phyloP scores from a whole-genome alignment of 2,329 filamentous ascomycete species.

The Lomentospora prolificans region DNA sequence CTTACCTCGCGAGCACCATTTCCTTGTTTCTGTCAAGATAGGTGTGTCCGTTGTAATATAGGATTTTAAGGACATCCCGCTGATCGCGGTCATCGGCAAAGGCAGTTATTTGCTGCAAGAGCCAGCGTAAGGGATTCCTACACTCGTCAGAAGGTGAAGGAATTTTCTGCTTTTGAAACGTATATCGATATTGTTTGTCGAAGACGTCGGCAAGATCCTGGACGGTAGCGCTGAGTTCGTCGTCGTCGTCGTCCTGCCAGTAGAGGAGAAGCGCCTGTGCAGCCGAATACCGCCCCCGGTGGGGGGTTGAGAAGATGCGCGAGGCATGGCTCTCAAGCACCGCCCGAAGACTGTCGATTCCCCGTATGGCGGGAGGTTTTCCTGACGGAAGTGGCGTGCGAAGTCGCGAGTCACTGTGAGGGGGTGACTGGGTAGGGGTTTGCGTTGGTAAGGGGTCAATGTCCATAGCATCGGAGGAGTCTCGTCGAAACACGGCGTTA shows the following conservation, averaged over 20 bases:
- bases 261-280: slow-evolving; percentile 43
- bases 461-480: slow-evolving; percentile 44
- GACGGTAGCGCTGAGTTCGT: slow-evolving; percentile 22
- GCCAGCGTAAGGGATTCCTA: slow-evolving; percentile 43
- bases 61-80: slow-evolving; percentile 47
- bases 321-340: slow-evolving; percentile 37
- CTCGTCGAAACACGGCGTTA: slow-evolving; percentile 31
- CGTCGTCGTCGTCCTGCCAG: slow-evolving; percentile 45
- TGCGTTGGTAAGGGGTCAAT: slow-evolving; percentile 33
- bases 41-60: slow-evolving; percentile 48
- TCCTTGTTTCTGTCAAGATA: slow-evolving; percentile 45
- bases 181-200: slow-evolving; percentile 42
- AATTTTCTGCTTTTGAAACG: slow-evolving; percentile 37
- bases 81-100: slow-evolving; percentile 44
- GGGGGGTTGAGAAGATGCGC: slow-evolving; percentile 37
- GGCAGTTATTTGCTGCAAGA: slow-evolving; percentile 38
- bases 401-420: slow-evolving; percentile 36
- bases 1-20: slow-evolving; percentile 48
- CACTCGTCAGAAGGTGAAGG: slow-evolving; percentile 36
- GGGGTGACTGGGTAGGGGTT: slow-evolving; percentile 26
- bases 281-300: slow-evolving; percentile 42
- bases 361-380: slow-evolving; percentile 37
- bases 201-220: slow-evolving; percentile 40
- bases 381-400: slow-evolving; percentile 48
- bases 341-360: slow-evolving; percentile 39